Conservation (phyloP, 169 alveolate species). For the Eimeria tenella region DNA sequence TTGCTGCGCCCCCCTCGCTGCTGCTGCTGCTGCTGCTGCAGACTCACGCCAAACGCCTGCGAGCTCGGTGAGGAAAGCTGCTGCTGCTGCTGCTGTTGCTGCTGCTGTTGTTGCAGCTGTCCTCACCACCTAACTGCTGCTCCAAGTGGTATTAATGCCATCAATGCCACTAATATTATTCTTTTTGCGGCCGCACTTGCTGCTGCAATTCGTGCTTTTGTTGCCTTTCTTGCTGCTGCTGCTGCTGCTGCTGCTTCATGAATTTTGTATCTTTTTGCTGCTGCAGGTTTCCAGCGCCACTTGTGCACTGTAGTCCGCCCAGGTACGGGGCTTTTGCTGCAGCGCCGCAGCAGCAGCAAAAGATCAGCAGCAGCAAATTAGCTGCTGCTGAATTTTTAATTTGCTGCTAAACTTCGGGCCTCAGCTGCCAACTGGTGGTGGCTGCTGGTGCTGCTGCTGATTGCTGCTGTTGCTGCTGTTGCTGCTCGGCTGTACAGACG, state of each 20-base stretch:
- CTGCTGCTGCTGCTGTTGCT: too few species aligned
- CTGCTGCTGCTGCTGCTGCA: not conserved
- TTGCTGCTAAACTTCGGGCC: not conserved
- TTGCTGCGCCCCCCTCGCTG: not conserved
- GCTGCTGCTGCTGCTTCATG: not conserved
- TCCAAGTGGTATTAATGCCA: too few species aligned
- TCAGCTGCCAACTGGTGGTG: not conserved
- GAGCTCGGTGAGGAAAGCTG: conserved; percentile 1
- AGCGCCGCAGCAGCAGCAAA: too few species aligned
- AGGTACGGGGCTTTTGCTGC: not conserved
- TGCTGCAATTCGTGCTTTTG: not conserved
- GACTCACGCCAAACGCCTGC: conserved; percentile 67
- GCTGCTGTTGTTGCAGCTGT: too few species aligned
- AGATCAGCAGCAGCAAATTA: too few species aligned
- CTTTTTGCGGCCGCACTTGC: too few species aligned
- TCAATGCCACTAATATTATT: too few species aligned
- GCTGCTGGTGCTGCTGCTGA: not conserved
- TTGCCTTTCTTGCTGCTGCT: not conserved
- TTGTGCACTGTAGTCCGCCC: conserved; percentile 42
- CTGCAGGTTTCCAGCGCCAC: conserved; percentile 64
- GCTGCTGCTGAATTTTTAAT: not conserved
- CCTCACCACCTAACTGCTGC: too few species aligned
- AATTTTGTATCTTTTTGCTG: not conserved
- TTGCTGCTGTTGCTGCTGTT: not conserved
- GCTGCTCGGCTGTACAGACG: not conserved